Percentiles rank a stretch among this genome's conserved stretches.
Evolutionary conservation across 2,329 filamentous ascomycete genomes (phyloP).

Genomic region (Aspergillus ruber): DNA sequence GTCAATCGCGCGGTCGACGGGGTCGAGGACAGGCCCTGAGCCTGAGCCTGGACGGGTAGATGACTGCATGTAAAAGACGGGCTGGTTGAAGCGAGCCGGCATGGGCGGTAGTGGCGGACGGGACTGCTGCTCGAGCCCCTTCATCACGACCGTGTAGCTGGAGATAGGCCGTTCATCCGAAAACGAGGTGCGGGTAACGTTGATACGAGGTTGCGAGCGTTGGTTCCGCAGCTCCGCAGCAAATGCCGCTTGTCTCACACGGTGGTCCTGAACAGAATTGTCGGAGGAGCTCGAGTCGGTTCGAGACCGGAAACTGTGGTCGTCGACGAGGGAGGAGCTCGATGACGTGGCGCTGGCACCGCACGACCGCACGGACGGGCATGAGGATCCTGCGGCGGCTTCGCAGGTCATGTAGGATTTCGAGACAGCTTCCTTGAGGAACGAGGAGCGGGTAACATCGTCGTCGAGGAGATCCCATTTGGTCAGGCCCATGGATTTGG

Average conservation of each 20-base stretch:
- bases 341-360: slow-evolving; percentile 6
- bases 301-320: neutral
- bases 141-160: slow-evolving; percentile 31
- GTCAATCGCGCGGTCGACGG: slow-evolving; percentile 51
- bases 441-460: slow-evolving; percentile 47
- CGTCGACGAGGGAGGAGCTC: neutral
- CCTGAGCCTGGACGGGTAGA: slow-evolving; percentile 1
- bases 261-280: slow-evolving; percentile 9
- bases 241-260: slow-evolving; percentile 27
- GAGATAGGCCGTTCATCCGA: slow-evolving; percentile 35
- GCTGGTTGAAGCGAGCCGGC: slow-evolving; percentile 7
- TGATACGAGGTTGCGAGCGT: slow-evolving; percentile 11
- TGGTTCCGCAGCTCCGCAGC: slow-evolving; percentile 26
- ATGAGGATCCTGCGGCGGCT: neutral
- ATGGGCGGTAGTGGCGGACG: slow-evolving; percentile 7
- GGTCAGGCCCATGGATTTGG: slow-evolving; percentile 50
- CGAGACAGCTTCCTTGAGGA: slow-evolving; percentile 56
- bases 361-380: slow-evolving; percentile 1
- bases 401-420: slow-evolving; percentile 50
- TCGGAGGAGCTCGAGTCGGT: slow-evolving; percentile 1
- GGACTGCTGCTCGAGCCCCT: slow-evolving; percentile 20
- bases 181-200: slow-evolving; percentile 14
- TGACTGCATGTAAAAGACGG: slow-evolving; percentile 10
- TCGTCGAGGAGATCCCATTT: slow-evolving; percentile 47
- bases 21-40: slow-evolving; percentile 39